Conservation (phyloP, 352 stramenopile genomes). For the Phytophthora brassicae region DNA sequence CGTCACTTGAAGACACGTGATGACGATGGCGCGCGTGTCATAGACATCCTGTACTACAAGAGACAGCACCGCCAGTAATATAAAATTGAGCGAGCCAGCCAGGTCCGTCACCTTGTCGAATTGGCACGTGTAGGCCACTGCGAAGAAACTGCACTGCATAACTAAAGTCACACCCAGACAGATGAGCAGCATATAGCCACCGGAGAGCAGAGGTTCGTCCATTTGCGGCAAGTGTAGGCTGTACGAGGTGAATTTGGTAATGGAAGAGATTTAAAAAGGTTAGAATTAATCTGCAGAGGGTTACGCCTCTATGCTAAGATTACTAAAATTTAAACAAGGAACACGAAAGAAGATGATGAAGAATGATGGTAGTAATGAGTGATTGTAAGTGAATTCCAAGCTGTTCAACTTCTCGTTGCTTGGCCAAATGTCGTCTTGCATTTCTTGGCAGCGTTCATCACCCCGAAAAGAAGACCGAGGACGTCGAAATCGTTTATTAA, state of each 20-base stretch:
- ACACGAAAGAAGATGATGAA: slow-evolving; percentile 13
- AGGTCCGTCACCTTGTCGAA: slow-evolving; percentile 74
- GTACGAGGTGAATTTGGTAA: background rate
- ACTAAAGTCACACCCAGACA: slow-evolving; percentile 46
- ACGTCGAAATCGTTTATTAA: slow-evolving; percentile 26
- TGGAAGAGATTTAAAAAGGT: too few species aligned
- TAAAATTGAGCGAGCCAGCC: slow-evolving; percentile 62
- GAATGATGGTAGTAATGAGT: slow-evolving; percentile 13
- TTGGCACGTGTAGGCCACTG: slow-evolving; percentile 54
- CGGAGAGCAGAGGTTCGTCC: slow-evolving; percentile 29
- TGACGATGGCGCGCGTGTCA: slow-evolving; percentile 49
- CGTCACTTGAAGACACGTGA: slow-evolving; percentile 42
- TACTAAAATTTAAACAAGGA: too few species aligned
- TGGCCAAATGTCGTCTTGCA: too few species aligned
- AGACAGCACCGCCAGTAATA: slow-evolving; percentile 49
- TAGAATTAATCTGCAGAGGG: too few species aligned
- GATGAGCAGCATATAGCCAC: slow-evolving; percentile 46
- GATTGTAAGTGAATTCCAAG: too few species aligned
- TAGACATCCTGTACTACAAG: slow-evolving; percentile 49
- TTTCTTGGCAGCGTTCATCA: background rate
- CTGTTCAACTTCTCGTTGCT: too few species aligned
- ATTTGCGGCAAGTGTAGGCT: slow-evolving; percentile 10
- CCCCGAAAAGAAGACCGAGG: background rate
- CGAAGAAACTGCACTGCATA: slow-evolving; percentile 68
- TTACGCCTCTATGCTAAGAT: too few species aligned